phyloP scores from a whole-genome alignment of 2,329 filamentous ascomycete species.

The Talaromyces islandicus region DNA sequence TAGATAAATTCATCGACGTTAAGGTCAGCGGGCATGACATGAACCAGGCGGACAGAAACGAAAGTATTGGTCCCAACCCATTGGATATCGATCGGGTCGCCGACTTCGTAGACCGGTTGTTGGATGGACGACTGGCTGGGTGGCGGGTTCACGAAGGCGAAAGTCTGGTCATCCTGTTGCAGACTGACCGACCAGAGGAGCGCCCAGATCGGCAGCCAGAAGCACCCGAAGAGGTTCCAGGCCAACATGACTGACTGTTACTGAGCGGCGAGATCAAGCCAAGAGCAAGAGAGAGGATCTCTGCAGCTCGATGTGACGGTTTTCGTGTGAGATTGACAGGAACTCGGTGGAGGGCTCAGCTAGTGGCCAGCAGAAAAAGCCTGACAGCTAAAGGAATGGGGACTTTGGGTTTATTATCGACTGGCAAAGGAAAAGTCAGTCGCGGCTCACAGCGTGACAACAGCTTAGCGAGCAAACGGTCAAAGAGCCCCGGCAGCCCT shows the following conservation, averaged over 20 bases:
- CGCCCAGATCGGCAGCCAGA: slow-evolving; percentile 8
- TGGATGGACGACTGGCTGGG: neutral
- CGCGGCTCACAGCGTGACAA: neutral
- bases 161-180: neutral
- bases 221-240: neutral
- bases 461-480: neutral
- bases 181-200: slow-evolving; percentile 9
- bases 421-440: neutral
- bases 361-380: neutral
- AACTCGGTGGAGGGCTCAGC: neutral
- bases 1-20: neutral
- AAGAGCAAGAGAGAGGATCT: neutral
- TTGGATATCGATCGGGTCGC: slow-evolving; percentile 4
- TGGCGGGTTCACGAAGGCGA: slow-evolving; percentile 7
- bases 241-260: neutral
- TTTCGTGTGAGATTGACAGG: neutral
- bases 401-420: neutral
- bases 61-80: slow-evolving; percentile 8
- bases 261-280: neutral
- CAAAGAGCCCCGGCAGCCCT: too few species aligned
- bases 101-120: slow-evolving; percentile 5
- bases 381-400: neutral
- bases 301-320: neutral
- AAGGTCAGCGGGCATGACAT: neutral
- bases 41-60: slow-evolving; percentile 4